A percentile compares a stretch with the other conserved stretches of the same genome.
phyloP scores from a whole-genome alignment of 257 asterid species.

The Phtheirospermum japonicum region DNA sequence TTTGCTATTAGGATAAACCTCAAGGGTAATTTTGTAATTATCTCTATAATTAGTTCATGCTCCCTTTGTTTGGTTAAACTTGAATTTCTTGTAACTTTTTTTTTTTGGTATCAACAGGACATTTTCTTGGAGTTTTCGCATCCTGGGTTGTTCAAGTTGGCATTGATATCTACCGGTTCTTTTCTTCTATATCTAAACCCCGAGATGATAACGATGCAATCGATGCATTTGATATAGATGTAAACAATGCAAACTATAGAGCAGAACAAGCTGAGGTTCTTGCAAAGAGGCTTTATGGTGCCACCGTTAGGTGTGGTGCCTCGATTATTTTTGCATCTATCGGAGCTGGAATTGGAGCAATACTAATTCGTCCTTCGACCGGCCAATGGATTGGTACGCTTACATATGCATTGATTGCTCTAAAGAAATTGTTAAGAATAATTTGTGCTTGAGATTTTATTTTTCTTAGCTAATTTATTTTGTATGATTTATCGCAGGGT shows the following conservation, averaged over 20 bases:
- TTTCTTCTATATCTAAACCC: conserved; percentile 35
- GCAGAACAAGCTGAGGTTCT: conserved; percentile 39
- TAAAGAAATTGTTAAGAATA: background rate
- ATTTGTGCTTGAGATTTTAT: background rate
- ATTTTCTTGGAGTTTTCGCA: conserved; percentile 80
- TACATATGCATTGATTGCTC: background rate
- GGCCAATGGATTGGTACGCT: conserved; percentile 94
- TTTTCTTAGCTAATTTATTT: background rate
- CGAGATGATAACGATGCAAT: conserved; percentile 34
- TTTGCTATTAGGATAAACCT: background rate
- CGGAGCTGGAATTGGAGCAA: conserved; percentile 88
- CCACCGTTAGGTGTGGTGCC: conserved; percentile 59
- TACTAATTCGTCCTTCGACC: conserved; percentile 56
- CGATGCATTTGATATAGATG: conserved; percentile 33
- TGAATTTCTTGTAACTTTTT: conserved; percentile 20
- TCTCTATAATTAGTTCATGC: background rate
- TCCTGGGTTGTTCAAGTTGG: conserved; percentile 89
- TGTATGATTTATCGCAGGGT: conserved; percentile 47
- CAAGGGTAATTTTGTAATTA: background rate
- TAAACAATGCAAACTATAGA: conserved; percentile 29
- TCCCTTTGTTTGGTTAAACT: conserved; percentile 14
- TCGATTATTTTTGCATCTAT: conserved; percentile 79
- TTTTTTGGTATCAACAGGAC: conserved; percentile 51
- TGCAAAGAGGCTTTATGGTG: conserved; percentile 50
- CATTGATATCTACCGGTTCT: conserved; percentile 55